Percentiles rank a stretch among this genome's conserved stretches.
Conservation (phyloP, 768 basidiomycete species). For the Rhizopogon vesiculosus region DNA sequence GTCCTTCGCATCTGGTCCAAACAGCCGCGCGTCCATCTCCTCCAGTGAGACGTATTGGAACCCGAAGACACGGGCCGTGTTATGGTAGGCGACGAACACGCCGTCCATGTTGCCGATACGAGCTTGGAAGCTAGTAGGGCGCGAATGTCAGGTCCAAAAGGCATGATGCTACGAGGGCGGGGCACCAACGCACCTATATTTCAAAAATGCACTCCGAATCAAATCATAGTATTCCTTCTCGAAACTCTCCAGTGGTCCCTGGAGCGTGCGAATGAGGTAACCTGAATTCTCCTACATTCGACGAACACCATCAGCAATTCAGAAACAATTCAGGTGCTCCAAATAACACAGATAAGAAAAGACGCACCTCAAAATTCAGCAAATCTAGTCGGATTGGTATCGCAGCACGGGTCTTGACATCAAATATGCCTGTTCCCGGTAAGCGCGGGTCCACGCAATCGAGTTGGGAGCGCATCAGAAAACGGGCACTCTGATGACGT, state of each 20-base stretch:
- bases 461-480: slow-evolving; percentile 93
- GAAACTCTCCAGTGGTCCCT: slow-evolving; percentile 72
- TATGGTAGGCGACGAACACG: slow-evolving; percentile 84
- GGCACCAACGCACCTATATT: slow-evolving; percentile 61
- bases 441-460: slow-evolving; percentile 80
- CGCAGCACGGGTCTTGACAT: slow-evolving; percentile 92
- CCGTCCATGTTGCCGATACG: slow-evolving; percentile 98
- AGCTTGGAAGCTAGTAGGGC: slow-evolving; percentile 73
- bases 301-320: neutral
- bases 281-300: slow-evolving; percentile 66
- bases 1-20: slow-evolving; percentile 37
- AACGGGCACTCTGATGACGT: slow-evolving; percentile 32
- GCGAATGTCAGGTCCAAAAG: neutral
- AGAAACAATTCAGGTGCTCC: neutral
- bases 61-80: slow-evolving; percentile 82
- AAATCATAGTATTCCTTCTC: slow-evolving; percentile 96
- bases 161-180: neutral
- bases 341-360: neutral
- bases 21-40: slow-evolving; percentile 84
- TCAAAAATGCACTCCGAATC: slow-evolving; percentile 89
- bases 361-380: slow-evolving; percentile 68
- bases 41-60: slow-evolving; percentile 88
- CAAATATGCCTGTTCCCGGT: slow-evolving; percentile 90
- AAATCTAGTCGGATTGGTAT: slow-evolving; percentile 81
- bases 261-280: slow-evolving; percentile 62